Conservation (phyloP, 1,284 basidiomycete species). For the Vanrija sp. region DNA sequence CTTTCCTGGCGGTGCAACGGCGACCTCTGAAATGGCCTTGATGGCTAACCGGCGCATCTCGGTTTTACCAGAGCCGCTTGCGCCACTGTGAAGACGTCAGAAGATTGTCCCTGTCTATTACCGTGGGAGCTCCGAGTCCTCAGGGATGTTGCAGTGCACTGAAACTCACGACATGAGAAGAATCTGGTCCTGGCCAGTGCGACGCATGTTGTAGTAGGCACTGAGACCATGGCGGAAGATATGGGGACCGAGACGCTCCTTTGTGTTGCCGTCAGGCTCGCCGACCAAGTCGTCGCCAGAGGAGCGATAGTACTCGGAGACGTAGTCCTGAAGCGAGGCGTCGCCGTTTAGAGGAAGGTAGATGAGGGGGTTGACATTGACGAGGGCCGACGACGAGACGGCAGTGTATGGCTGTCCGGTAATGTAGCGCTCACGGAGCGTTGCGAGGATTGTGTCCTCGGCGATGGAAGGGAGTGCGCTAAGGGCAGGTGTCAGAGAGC, state of each 20-base stretch:
- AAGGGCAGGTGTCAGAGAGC: background rate
- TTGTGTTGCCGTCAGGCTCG: conserved; percentile 16
- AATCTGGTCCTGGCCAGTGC: conserved; percentile 89
- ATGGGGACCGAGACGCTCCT: conserved; percentile 61
- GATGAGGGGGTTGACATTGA: conserved; percentile 86
- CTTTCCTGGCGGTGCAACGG: conserved; percentile 83
- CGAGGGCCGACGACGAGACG: conserved; percentile 65
- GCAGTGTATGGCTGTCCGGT: conserved; percentile 75
- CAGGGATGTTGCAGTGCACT: too few relatives aligned
- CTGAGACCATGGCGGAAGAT: conserved; percentile 85
- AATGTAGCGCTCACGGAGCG: conserved; percentile 80
- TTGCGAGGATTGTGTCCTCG: conserved; percentile 54
- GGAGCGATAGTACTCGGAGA: conserved; percentile 61
- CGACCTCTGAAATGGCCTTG: conserved; percentile 82
- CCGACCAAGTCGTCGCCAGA: conserved; percentile 53
- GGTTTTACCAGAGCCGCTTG: conserved; percentile 89
- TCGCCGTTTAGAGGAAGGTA: conserved; percentile 76
- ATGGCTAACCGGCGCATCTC: conserved; percentile 86
- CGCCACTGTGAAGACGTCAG: conserved; percentile 59
- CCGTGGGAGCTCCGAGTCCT: background rate
- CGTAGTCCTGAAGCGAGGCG: conserved; percentile 74
- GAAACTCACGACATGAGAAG: conserved; percentile 70
- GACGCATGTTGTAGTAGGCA: conserved; percentile 93
- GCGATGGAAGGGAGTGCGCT: conserved; percentile 42
- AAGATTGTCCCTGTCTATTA: background rate